Evolutionary conservation across 2,329 filamentous ascomycete species (phyloP), one percentile per base, ranked within the genome.

Genomic region (Colletotrichum sp.): DNA sequence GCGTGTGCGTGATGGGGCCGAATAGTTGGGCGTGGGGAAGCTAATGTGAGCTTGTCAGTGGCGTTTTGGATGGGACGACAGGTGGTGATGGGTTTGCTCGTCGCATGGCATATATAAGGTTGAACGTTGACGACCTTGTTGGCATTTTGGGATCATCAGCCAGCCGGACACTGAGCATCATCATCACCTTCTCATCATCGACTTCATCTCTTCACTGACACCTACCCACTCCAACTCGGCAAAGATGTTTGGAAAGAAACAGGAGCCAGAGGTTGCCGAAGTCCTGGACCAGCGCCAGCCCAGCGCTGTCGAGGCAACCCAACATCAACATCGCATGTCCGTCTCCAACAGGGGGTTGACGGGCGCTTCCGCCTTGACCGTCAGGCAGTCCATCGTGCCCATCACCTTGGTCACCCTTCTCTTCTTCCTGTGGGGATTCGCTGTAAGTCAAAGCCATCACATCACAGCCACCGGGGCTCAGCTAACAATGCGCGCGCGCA

Each of bases 331-430:
- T 32, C 72, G 74, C 28, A 74, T 75, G 61, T 72, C 75, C 21
- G 79, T 80, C 16, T 78, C 77, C 18, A 80, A 80, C 36, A 75
- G 67, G 59, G 79, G 78, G 9, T 61, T 80, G 36, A 80, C 79
- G 0, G 79, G 79, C n/a, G 79, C 78, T 36, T 80, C 79, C 9
- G 75, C 78, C 75, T 86, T 95, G 77, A 94, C 92, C 0, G 82
- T 94, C 32, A 87, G 92, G 70, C 88, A 94, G 80, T 95, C 93
- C 18, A 87, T 95, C 71, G 89, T 90, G 79, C 94, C 93, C 6
- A 88, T 95, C 61, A 86, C 87, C 70, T 87, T 95, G 9, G 88
- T 89, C 24, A 89, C 88, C 0, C 83, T 87, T 28, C 81, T 89
- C 16, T 89, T 89, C 81, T 88, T 88, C 79, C 82, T 91, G 71